phyloP scores from a whole-genome alignment of 495 filamentous ascomycete species.

The Chaetomium fimeti region DNA sequence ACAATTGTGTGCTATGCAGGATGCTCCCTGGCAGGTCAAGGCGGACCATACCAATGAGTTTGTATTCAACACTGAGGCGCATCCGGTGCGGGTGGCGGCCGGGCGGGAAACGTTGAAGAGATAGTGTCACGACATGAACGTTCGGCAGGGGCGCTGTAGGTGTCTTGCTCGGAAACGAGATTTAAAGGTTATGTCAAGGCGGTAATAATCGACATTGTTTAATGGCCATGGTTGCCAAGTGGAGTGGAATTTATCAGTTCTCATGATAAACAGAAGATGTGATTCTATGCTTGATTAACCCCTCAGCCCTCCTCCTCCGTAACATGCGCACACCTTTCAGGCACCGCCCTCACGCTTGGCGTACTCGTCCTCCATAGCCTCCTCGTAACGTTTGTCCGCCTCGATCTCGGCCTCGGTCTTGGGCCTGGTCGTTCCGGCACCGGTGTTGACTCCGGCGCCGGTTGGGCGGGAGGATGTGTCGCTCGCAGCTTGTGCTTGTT shows the following conservation, averaged over 20 bases:
- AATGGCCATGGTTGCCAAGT: too few species aligned
- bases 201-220: neutral
- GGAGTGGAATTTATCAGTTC: neutral
- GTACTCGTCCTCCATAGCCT: constrained; percentile 75
- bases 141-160: too few species aligned
- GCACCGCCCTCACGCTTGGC: constrained; percentile 74
- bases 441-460: constrained; percentile 43
- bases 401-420: constrained; percentile 48
- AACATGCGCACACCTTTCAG: constrained; percentile 28
- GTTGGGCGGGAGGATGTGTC: constrained; percentile 16
- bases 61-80: constrained; percentile 84
- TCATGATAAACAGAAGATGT: neutral
- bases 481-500: neutral
- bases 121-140: neutral
- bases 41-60: constrained; percentile 58
- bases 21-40: constrained; percentile 66
- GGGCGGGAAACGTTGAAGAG: constrained; percentile 5
- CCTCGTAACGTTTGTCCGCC: constrained; percentile 63
- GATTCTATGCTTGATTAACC: neutral
- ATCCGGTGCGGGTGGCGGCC: constrained; percentile 62
- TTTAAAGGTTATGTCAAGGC: neutral
- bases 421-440: constrained; percentile 38
- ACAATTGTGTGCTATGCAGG: constrained; percentile 28
- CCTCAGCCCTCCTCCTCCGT: neutral
- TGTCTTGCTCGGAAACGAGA: too few species aligned